A percentile compares a stretch with the other conserved stretches of the same genome.
Evolutionary conservation across 176 grass and related monocot species (phyloP).

Genomic region (bread wheat (Triticum aestivum)): DNA sequence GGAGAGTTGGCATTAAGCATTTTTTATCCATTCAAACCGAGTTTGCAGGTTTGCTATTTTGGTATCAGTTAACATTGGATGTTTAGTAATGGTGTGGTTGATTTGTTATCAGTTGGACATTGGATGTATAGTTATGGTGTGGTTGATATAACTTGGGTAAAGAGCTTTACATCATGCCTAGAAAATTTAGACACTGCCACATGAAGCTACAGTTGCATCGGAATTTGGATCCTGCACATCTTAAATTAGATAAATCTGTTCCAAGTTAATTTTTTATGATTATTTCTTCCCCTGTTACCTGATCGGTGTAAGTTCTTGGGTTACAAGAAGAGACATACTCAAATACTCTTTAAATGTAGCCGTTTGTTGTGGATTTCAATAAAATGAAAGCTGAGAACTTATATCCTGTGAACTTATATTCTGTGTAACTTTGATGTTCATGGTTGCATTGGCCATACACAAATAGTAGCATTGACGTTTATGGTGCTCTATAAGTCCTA

Average conservation of each 20-base stretch:
- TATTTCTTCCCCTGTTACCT: not conserved
- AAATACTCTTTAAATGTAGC: not conserved
- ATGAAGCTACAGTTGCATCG: not conserved
- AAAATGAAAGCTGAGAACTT: not conserved
- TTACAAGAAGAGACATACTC: not conserved
- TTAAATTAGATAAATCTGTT: conserved; percentile 12
- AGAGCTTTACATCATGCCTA: not conserved
- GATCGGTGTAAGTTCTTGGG: not conserved
- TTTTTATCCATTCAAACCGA: conserved; percentile 2
- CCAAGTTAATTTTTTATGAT: not conserved
- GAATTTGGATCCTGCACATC: not conserved
- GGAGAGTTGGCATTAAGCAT: not conserved
- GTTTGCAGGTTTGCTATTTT: not conserved
- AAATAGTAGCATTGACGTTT: not conserved
- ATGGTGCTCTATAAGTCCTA: not conserved
- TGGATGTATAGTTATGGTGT: not conserved
- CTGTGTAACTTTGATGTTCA: not conserved
- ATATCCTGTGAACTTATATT: not conserved
- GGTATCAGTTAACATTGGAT: not conserved
- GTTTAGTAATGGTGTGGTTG: not conserved
- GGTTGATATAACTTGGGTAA: not conserved
- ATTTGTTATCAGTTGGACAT: not conserved
- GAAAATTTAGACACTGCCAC: not conserved
- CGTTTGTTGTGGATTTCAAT: not conserved
- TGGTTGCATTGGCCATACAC: not conserved